Evolutionary conservation across 2,329 filamentous ascomycete genomes (phyloP).

Genomic region (Aspergillus floridensis): DNA sequence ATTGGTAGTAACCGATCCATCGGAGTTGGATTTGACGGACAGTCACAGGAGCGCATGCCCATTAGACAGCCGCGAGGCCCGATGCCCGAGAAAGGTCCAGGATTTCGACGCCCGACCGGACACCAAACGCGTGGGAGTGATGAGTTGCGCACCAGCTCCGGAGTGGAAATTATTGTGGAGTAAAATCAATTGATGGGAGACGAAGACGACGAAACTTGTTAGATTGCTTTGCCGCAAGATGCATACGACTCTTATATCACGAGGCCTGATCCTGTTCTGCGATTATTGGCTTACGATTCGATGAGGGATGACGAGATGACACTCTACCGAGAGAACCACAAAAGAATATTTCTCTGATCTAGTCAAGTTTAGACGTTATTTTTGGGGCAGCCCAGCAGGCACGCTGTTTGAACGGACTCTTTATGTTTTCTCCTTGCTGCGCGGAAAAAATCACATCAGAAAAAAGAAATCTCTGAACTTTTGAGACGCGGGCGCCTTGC

Average conservation of each 20-base stretch:
- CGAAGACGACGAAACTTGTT: conserved; percentile 35
- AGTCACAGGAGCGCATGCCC: conserved; percentile 54
- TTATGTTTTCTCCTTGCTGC: conserved; percentile 25
- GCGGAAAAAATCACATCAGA: conserved; percentile 31
- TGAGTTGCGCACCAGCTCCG: conserved; percentile 59
- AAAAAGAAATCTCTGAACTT: conserved; percentile 25
- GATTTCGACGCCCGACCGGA: conserved; percentile 61
- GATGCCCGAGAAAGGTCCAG: conserved; percentile 56
- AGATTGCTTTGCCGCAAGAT: conserved; percentile 42
- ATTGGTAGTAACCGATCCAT: conserved; percentile 65
- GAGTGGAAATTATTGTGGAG: conserved; percentile 64
- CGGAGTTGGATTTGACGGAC: conserved; percentile 57
- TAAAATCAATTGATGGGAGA: conserved; percentile 42
- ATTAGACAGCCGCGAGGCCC: conserved; percentile 63
- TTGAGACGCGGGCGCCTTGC: conserved; percentile 27
- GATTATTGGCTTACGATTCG: conserved; percentile 47
- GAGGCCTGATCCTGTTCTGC: conserved; percentile 38
- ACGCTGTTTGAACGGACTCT: conserved; percentile 31
- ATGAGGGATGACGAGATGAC: conserved; percentile 50
- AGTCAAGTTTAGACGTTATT: conserved; percentile 43
- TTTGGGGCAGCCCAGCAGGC: conserved; percentile 40
- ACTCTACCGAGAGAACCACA: conserved; percentile 39
- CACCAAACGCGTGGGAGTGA: conserved; percentile 62
- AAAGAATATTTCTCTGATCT: conserved; percentile 41
- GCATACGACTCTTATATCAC: conserved; percentile 43